These are phyloP conservation scores for Trichoderma lentiforme DNA, from an alignment of 2,329 filamentous ascomycete species.

Conservation along the genomic window DNA sequence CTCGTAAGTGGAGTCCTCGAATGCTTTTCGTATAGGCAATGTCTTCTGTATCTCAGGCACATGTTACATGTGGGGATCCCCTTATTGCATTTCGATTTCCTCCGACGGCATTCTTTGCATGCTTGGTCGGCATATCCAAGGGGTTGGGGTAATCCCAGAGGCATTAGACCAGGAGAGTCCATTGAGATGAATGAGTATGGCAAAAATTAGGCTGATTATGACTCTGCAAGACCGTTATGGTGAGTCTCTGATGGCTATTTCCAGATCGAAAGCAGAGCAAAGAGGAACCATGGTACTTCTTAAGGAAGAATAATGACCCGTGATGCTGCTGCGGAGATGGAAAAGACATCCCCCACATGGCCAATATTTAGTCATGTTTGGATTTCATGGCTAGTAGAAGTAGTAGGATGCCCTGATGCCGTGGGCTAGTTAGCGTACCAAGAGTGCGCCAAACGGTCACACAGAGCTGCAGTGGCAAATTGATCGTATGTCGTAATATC, in stretches of 20 bases:
- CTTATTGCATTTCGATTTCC: slow-evolving; percentile 40
- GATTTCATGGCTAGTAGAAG: not conserved
- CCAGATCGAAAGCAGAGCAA: not conserved
- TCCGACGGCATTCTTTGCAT: slow-evolving; percentile 40
- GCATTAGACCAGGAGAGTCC: not conserved
- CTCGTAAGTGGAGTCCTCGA: slow-evolving; percentile 47
- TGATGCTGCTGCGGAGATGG: not conserved
- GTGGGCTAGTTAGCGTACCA: not conserved
- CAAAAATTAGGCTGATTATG: not conserved
- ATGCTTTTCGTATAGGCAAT: slow-evolving; percentile 48
- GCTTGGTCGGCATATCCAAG: slow-evolving; percentile 30
- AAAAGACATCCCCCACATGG: not conserved
- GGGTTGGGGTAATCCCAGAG: not conserved
- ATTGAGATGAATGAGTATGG: not conserved
- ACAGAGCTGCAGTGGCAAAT: not conserved
- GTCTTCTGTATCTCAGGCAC: slow-evolving; percentile 42
- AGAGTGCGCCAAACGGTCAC: not conserved
- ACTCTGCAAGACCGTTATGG: too few relatives aligned
- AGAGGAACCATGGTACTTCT: not conserved
- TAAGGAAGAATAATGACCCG: slow-evolving; percentile 4
- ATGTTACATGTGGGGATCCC: slow-evolving; percentile 37
- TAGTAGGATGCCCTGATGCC: not conserved
- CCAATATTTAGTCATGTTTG: not conserved
- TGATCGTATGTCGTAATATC: not conserved
- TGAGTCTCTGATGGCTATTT: not conserved